These are phyloP conservation scores for Ogataea pilisensis DNA, from an alignment of 805 yeast genomes.

Conservation along the genomic window DNA sequence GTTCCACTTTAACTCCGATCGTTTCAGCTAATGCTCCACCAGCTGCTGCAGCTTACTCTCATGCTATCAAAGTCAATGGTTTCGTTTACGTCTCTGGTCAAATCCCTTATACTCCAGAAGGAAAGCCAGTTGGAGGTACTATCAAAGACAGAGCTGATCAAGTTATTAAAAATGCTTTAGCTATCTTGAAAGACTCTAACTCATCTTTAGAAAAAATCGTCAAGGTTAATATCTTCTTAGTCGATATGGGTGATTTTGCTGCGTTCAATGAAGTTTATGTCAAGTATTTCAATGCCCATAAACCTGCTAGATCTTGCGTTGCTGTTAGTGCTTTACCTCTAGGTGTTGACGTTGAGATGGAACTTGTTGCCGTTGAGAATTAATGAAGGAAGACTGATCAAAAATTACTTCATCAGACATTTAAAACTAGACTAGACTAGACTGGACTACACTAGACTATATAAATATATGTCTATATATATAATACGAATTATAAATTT, in stretches of 20 bases:
- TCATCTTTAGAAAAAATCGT: constrained; percentile 80
- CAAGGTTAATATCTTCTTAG: constrained; percentile 84
- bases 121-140: constrained; percentile 72
- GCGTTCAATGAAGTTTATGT: constrained; percentile 84
- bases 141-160: constrained; percentile 77
- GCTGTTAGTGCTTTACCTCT: constrained; percentile 91
- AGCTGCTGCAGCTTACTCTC: constrained; percentile 95
- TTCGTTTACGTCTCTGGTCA: constrained; percentile 93
- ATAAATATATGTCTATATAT: too few species aligned
- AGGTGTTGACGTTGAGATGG: constrained; percentile 84
- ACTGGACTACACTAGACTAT: not conserved
- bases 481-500: too few species aligned
- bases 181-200: constrained; percentile 79
- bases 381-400: constrained; percentile 2
- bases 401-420: not conserved
- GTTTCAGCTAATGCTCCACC: constrained; percentile 82
- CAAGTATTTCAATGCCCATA: constrained; percentile 68
- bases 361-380: constrained; percentile 81
- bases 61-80: constrained; percentile 90
- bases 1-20: constrained; percentile 39
- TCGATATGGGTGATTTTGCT: constrained; percentile 84
- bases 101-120: constrained; percentile 82
- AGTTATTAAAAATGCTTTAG: constrained; percentile 61
- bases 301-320: constrained; percentile 97
- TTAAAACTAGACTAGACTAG: not conserved